Percentiles rank a stretch among this genome's conserved stretches.
Conservation (phyloP, 2,329 filamentous ascomycete genomes). For the Cyclaneusma minus region DNA sequence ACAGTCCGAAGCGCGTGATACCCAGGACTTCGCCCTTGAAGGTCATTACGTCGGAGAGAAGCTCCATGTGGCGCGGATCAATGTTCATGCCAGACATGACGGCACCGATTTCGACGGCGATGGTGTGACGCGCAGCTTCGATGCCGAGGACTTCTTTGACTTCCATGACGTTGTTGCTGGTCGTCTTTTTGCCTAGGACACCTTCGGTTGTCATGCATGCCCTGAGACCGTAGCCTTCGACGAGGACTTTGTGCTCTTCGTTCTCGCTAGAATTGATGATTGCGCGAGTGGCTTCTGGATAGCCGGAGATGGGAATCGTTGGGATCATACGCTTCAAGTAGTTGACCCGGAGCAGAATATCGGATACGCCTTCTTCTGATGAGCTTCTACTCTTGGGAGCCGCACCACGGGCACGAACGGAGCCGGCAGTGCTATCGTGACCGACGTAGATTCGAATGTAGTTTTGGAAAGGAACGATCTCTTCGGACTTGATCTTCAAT, state of each 20-base stretch:
- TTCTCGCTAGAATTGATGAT: constrained; percentile 73
- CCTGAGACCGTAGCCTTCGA: constrained; percentile 86
- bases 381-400: constrained; percentile 11
- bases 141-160: constrained; percentile 78
- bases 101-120: constrained; percentile 70
- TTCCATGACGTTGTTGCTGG: constrained; percentile 84
- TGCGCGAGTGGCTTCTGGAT: constrained; percentile 69
- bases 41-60: constrained; percentile 96
- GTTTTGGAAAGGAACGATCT: constrained; percentile 45
- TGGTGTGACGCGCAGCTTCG: constrained; percentile 80
- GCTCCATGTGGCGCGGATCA: constrained; percentile 93
- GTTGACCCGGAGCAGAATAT: constrained; percentile 66
- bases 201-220: constrained; percentile 89
- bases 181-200: constrained; percentile 60
- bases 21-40: constrained; percentile 95
- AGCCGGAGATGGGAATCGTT: constrained; percentile 74
- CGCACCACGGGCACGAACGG: constrained; percentile 6
- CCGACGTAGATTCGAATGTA: constrained; percentile 61
- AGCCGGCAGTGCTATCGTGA: constrained; percentile 30
- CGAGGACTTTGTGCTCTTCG: constrained; percentile 57
- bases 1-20: constrained; percentile 89
- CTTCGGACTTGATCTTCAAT: constrained; percentile 54
- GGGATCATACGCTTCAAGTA: constrained; percentile 72
- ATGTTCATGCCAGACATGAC: constrained; percentile 95
- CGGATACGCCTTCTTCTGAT: constrained; percentile 36